Conservation (phyloP, 2,329 filamentous ascomycete species). For the Fusarium sp. region DNA sequence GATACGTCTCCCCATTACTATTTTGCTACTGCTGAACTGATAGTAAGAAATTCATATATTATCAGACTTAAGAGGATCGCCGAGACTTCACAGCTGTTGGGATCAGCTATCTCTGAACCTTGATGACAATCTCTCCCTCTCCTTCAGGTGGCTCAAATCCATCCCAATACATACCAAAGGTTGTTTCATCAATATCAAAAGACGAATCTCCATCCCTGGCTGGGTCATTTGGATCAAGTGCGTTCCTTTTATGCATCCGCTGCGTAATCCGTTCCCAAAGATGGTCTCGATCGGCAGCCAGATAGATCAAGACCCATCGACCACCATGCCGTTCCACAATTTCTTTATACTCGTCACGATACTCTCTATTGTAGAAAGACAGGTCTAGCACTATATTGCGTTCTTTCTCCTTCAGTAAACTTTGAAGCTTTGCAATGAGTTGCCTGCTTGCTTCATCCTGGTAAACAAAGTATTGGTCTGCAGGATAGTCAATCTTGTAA, state of each 20-base stretch:
- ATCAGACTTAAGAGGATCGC: too few species aligned
- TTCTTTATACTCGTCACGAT: conserved; percentile 52
- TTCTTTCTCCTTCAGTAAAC: conserved; percentile 27
- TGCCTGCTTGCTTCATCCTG: conserved; percentile 2
- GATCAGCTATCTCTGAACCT: not conserved
- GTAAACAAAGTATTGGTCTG: not conserved
- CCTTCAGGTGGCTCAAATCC: conserved; percentile 15
- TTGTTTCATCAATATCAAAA: conserved; percentile 10
- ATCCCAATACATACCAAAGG: conserved; percentile 1
- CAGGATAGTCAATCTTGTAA: conserved; percentile 4
- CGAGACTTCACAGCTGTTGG: too few species aligned
- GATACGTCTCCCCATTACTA: too few species aligned
- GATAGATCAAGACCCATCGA: conserved; percentile 52
- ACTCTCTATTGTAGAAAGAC: conserved; percentile 52
- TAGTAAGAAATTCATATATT: too few species aligned
- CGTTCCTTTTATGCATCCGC: conserved; percentile 42
- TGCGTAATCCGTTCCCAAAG: conserved; percentile 53
- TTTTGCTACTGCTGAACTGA: too few species aligned
- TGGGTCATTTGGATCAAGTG: not conserved
- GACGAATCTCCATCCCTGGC: conserved; percentile 18
- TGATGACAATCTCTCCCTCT: conserved; percentile 12
- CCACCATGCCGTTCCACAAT: conserved; percentile 47
- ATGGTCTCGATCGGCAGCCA: conserved; percentile 46
- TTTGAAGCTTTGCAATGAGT: conserved; percentile 6
- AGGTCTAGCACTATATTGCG: conserved; percentile 52